Base-by-base conservation (phyloP, 352 stramenopile species). In the Globisporangium yorkense region DNA sequence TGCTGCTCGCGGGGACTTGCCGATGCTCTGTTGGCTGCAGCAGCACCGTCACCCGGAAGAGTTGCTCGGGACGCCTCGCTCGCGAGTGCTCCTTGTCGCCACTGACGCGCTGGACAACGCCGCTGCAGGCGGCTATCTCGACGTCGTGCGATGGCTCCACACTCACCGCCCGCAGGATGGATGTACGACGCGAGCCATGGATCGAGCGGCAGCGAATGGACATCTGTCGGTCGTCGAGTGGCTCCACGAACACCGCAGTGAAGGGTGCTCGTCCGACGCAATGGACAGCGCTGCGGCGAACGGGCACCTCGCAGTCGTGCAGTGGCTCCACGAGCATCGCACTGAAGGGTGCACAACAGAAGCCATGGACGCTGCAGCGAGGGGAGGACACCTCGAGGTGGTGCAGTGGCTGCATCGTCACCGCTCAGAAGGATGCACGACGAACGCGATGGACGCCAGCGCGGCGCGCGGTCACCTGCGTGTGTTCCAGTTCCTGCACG, bases 401-500 rank as follows among this genome's bases (percentile, higher is more conserved):
- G 53, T 51, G 4, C 40, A 51, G 18, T 58, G 53, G 53, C 44
- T 58, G 53, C 53, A 58, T 10, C 27, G 6, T 27, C 24, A 56
- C 15, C 51, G 51, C 10, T 43, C 21, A 3, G 51, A 56, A 16
- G 51, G 51, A 12, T 56, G 51, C 5, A 56, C 51, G 51, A 56
- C 51, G 12, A 15, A 27, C n/a, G 51, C 51, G 10, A 56, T 56
- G 51, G 51, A 56, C 20, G 51, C 37, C n/a, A 56, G 51, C 51
- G 33, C 51, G n/a, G 31, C 43, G 16, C 51, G 51, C 35, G 51
- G 33, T 7, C 51, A 47, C 35, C 10, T 45, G 20, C 12, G 8
- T 1, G 24, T 56, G 18, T 56, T 56, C 51, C 51, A 43, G 37
- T 57, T 57, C 51, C 31, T 57, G 51, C 39, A 57, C 15, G 51